Conservation (phyloP, 129 eudicot genomes). For the Heracleum sosnowskyi region DNA sequence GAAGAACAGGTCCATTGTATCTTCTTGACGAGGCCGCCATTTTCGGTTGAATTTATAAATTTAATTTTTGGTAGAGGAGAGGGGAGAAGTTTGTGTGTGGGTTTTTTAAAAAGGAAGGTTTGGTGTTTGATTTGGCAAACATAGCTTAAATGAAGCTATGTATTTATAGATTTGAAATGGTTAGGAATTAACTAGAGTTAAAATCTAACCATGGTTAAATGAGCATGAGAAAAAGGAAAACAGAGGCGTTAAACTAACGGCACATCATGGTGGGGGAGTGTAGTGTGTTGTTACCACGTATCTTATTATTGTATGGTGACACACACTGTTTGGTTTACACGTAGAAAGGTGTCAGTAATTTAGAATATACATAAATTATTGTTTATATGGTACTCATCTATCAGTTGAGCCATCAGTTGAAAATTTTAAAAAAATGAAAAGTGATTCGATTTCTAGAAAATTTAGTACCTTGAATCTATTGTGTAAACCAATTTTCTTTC, state of each 20-base stretch:
- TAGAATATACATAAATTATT: neutral
- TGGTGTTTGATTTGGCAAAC: constrained; percentile 73
- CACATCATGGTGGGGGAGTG: neutral
- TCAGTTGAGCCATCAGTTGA: neutral
- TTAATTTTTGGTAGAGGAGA: neutral
- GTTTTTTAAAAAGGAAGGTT: constrained; percentile 19
- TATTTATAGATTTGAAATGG: constrained; percentile 45
- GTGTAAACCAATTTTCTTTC: neutral
- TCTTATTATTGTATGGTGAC: neutral
- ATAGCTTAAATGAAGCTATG: constrained; percentile 33
- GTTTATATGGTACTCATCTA: neutral
- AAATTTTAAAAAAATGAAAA: neutral
- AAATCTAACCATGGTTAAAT: neutral
- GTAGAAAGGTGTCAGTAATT: neutral
- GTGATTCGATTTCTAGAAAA: constrained; percentile 5
- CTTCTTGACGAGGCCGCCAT: constrained; percentile 54
- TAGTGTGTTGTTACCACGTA: constrained; percentile 1
- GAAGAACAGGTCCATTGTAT: constrained; percentile 53
- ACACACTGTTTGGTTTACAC: neutral
- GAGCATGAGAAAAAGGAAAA: constrained; percentile 1
- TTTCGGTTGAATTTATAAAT: constrained; percentile 3
- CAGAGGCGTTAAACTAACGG: constrained; percentile 7
- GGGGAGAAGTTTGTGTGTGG: neutral
- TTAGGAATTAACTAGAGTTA: neutral
- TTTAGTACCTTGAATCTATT: neutral